Conservation (phyloP, 257 asterid genomes). For the Solanum acaule region DNA sequence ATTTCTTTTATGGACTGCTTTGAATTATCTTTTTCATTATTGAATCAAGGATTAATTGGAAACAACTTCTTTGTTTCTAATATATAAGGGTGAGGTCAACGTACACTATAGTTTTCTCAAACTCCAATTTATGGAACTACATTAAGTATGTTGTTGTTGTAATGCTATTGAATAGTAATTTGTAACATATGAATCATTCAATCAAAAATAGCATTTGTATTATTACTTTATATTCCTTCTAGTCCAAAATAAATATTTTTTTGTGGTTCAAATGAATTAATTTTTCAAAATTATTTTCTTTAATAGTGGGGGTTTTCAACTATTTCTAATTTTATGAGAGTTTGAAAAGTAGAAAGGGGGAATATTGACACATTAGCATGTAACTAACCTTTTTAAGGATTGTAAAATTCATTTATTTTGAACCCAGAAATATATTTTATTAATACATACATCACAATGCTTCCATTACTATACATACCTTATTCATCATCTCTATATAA, state of each 20-base stretch:
- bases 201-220: neutral
- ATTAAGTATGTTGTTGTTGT: neutral
- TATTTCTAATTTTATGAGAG: neutral
- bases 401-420: neutral
- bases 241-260: neutral
- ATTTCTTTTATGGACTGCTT: too few relatives aligned
- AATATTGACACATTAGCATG: neutral
- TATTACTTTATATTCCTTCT: neutral
- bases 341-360: neutral
- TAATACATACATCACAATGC: neutral
- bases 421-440: too few relatives aligned
- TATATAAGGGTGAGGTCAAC: neutral
- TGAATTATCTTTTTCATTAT: too few relatives aligned
- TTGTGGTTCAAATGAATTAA: neutral
- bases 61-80: neutral
- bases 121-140: too few relatives aligned
- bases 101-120: neutral
- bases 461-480: neutral
- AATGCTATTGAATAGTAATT: neutral
- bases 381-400: neutral
- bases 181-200: neutral
- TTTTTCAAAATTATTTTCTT: neutral
- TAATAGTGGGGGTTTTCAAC: neutral
- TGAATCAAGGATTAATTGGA: neutral
- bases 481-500: neutral